A percentile compares a stretch with the other conserved stretches of the same genome.
These are phyloP conservation scores for Daedalea quercina DNA, from an alignment of 768 basidiomycete species.

Conservation along the genomic window DNA sequence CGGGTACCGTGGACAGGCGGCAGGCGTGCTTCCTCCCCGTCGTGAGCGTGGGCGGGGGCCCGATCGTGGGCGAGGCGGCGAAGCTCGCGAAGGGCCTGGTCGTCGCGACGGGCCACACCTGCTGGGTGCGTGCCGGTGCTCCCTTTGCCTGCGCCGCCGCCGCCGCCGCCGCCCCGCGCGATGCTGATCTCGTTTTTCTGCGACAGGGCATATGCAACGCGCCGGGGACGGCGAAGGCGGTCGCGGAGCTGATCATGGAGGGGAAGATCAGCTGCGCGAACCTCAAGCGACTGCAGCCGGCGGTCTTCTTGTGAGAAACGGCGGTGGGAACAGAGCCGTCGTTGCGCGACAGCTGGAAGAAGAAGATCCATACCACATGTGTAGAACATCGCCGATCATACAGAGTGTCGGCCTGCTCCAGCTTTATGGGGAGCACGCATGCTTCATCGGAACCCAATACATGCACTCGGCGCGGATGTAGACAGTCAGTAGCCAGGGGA, in stretches of 20 bases:
- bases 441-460: too few relatives aligned
- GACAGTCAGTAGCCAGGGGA: too few relatives aligned
- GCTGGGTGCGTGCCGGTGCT: slow-evolving; percentile 65
- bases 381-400: too few relatives aligned
- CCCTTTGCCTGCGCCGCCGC: neutral
- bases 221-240: slow-evolving; percentile 72
- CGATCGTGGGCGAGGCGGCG: slow-evolving; percentile 62
- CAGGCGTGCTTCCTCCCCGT: slow-evolving; percentile 81
- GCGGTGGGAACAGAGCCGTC: too few relatives aligned
- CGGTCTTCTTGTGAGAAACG: slow-evolving; percentile 14
- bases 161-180: too few relatives aligned
- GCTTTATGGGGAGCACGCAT: too few relatives aligned
- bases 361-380: too few relatives aligned
- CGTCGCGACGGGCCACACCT: slow-evolving; percentile 74
- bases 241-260: slow-evolving; percentile 67
- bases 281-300: slow-evolving; percentile 40
- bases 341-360: too few relatives aligned
- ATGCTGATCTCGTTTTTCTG: too few relatives aligned
- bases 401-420: too few relatives aligned
- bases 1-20: slow-evolving; percentile 42
- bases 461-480: too few relatives aligned
- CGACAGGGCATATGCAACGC: slow-evolving; percentile 71
- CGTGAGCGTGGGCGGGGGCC: slow-evolving; percentile 50
- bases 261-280: slow-evolving; percentile 55
- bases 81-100: slow-evolving; percentile 55